Base-by-base conservation (phyloP, 2,329 filamentous ascomycete species). In the Pyrenochaeta sp. region DNA sequence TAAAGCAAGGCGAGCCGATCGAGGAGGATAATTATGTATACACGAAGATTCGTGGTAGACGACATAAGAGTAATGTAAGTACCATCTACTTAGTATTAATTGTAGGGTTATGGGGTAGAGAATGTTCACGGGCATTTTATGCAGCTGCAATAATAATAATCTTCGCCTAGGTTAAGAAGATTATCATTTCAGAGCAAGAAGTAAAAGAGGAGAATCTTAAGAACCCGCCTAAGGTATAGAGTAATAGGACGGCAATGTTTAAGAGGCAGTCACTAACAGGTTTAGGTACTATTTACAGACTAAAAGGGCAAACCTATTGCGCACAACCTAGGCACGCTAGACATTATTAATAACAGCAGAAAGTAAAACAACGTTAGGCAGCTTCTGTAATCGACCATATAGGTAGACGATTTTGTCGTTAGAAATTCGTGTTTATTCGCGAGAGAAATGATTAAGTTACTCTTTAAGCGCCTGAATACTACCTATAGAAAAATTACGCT, bases 201-300 rank as follows among this genome's bases (percentile, higher is more conserved):
- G 72, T 73, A 3, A 49, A 68, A 43, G 51, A 63, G 24, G 67
- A 68, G 27, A 59, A 62, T 1, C 71, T 74, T 7, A 74, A 75
- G 53, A 64, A 74, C 32, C 71, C 73, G 8, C 72, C 73, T n/a
- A 75, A 75, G 65, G 72, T 71, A n/a, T n/a, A n/a, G 18, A 29
- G 36, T 14, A 15, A 14, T 18, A 11, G 28, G 15, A 18, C 31
- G 31, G 19, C 13, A 6, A 28, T 44, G 36, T 21, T 20, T 4
- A 40, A 36, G 28, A 15, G 30, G 19, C 9, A 8, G 13, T 14
- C 5, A 41, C 11, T n/a, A 19, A 38, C 29, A 11, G 28, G 35
- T 15, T 11, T 41, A 72, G 68, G 68, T 73, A 3, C 50, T 74
- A 2, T 74, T 71, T 39, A 61, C 65, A 6, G 71, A 74, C 45